Base-by-base conservation (phyloP, 805 yeast genomes). In the Metschnikowia borealis region DNA sequence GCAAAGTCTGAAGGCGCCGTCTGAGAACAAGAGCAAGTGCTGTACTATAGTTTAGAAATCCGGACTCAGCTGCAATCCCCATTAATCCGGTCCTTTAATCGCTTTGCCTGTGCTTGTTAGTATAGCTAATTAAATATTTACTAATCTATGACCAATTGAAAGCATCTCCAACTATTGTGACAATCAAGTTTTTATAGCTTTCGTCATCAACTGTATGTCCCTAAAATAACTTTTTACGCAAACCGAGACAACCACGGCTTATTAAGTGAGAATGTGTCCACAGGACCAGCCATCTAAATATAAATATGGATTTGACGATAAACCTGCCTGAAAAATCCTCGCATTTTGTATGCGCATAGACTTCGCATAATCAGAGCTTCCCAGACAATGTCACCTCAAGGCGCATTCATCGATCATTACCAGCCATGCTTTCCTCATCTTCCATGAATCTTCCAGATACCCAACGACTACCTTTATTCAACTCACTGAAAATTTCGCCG, bases 1-100 rank as follows among this genome's bases (percentile, higher is more conserved):
- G 13, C 55, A 51, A 34, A 45, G 50, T 15, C 49, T 35, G 20
- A 46, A 46, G 45, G 41, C 54, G 6, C 43, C 47, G 21, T 49
- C 52, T 11, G 51, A 51, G 17, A 44, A 48, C 29, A 48, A 50
- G 33, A 50, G 54, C 49, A 56, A 54, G 48, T 57, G 61, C 48
- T 57, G 61, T 33, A 56, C 52, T 40, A 54, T 57, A 34, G 55
- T 55, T 23, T 57, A 46, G 45, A 17, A 14, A 4, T 5, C 15
- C 6, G 31, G 39, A 5, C 39, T 21, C 29, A 6, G 45, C 20
- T 13, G 14, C 38, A 18, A 20, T 33, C 18, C 38, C 34, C 31
- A 33, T 21, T 42, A 8, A 32, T 33, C 20, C 15, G 26, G 21
- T n/a, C 45, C 13, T 15, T 17, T 15, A 14, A 17, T 15, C 38